Evolutionary conservation across 441 rosid species (phyloP).

Genomic region (Populus tomentosa): DNA sequence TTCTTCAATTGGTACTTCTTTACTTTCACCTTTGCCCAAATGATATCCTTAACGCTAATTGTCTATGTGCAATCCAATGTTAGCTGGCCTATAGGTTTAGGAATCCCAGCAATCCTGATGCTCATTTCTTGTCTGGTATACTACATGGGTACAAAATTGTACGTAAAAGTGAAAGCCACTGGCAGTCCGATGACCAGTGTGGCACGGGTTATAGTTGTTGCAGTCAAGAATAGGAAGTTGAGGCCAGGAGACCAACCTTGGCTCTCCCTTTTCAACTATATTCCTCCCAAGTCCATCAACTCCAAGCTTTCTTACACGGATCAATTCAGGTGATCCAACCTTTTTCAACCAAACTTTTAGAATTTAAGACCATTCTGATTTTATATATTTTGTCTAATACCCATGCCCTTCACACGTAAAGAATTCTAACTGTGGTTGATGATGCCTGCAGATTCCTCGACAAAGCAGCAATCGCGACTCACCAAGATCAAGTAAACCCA

Average conservation of each 20-base stretch:
- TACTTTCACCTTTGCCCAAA: conserved; percentile 67
- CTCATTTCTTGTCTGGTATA: conserved; percentile 44
- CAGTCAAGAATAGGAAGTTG: conserved; percentile 57
- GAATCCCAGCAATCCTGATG: conserved; percentile 61
- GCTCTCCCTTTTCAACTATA: conserved; percentile 44
- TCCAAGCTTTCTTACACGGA: conserved; percentile 55
- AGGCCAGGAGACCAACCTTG: conserved; percentile 44
- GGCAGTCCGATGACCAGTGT: conserved; percentile 69
- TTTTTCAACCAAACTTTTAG: neutral
- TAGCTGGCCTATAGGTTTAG: conserved; percentile 70
- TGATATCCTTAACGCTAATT: conserved; percentile 56
- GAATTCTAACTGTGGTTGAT: neutral
- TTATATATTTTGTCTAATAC: no score
- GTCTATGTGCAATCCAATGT: conserved; percentile 70
- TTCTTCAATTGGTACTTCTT: conserved; percentile 86
- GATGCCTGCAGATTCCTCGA: conserved; percentile 44
- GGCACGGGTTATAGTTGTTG: conserved; percentile 51
- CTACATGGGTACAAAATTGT: conserved; percentile 54
- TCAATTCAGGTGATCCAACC: conserved; percentile 55
- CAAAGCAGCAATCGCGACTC: conserved; percentile 60
- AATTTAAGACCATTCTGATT: no score
- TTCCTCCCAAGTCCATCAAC: conserved; percentile 52
- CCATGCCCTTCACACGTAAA: neutral
- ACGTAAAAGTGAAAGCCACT: conserved; percentile 60
- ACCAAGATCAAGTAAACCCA: conserved; percentile 37